phyloP scores from a whole-genome alignment of 495 filamentous ascomycete genomes.

The Penicillium verhagenii region DNA sequence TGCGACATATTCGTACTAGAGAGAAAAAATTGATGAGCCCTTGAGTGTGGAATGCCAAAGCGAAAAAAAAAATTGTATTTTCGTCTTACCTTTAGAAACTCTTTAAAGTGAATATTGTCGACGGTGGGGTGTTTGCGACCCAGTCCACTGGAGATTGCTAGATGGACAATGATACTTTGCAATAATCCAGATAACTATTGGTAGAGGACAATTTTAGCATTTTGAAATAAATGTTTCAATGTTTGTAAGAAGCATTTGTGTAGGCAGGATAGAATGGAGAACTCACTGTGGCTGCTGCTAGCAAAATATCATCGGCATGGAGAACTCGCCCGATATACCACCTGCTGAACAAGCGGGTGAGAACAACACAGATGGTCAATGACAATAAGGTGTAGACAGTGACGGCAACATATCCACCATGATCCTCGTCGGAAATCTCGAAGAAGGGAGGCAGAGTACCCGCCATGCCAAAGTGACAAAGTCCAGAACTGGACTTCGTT shows the following conservation, averaged over 20 bases:
- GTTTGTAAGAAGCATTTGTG: too few relatives aligned
- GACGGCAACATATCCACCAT: conserved; percentile 29
- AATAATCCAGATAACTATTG: conserved; percentile 20
- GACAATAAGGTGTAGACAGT: conserved; percentile 25
- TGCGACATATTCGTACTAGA: conserved; percentile 29
- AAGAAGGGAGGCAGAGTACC: conserved; percentile 32
- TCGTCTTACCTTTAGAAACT: conserved; percentile 20
- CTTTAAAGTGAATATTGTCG: conserved; percentile 1
- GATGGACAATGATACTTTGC: conserved; percentile 27
- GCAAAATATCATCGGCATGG: conserved; percentile 27
- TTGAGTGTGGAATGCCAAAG: not conserved
- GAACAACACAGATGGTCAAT: conserved; percentile 21
- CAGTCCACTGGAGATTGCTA: conserved; percentile 27
- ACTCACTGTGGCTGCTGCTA: conserved; percentile 20
- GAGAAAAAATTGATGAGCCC: conserved; percentile 3
- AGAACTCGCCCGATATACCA: conserved; percentile 28
- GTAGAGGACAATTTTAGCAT: not conserved
- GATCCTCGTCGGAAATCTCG: conserved; percentile 27
- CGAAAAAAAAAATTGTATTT: not conserved
- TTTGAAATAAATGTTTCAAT: too few relatives aligned
- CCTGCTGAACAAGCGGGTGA: conserved; percentile 23
- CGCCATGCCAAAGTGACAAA: conserved; percentile 12
- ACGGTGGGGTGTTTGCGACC: conserved; percentile 19
- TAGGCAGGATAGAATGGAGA: not conserved
- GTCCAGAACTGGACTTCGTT: not conserved